phyloP scores from a whole-genome alignment of 805 yeast species.

The Allodekkera sacchari region DNA sequence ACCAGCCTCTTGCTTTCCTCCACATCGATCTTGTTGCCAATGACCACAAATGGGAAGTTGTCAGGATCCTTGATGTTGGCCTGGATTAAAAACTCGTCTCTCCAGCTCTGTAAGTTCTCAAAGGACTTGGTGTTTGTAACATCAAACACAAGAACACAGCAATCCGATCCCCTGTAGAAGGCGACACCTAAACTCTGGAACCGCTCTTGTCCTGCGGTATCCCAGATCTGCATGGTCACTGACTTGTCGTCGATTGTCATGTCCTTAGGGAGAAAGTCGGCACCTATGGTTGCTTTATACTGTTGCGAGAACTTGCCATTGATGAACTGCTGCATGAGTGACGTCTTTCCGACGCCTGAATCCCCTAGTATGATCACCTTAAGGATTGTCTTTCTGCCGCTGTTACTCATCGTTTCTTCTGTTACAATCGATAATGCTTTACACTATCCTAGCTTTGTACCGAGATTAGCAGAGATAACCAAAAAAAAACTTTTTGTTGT shows the following conservation, averaged over 20 bases:
- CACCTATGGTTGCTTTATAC: constrained; percentile 97
- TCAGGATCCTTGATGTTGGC: constrained; percentile 92
- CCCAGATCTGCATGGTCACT: constrained; percentile 89
- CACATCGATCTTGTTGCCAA: constrained; percentile 92
- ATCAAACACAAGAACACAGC: constrained; percentile 93
- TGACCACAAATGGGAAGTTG: constrained; percentile 88
- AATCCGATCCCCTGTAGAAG: constrained; percentile 95
- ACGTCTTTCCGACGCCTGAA: constrained; percentile 96
- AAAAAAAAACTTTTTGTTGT: no score
- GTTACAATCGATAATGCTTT: background rate
- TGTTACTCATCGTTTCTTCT: constrained; percentile 34
- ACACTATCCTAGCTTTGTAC: background rate
- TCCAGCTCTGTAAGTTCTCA: constrained; percentile 84
- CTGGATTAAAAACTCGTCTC: constrained; percentile 90
- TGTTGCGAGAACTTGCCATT: constrained; percentile 91
- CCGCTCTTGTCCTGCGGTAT: constrained; percentile 97
- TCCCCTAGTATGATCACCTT: constrained; percentile 93
- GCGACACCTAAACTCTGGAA: constrained; percentile 96
- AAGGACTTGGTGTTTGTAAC: constrained; percentile 92
- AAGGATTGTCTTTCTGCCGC: constrained; percentile 64
- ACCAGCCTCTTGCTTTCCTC: constrained; percentile 83
- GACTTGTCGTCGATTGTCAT: constrained; percentile 75
- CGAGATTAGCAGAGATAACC: no score
- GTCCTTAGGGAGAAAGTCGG: constrained; percentile 92
- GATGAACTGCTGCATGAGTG: constrained; percentile 94